phyloP scores from a whole-genome alignment of 495 filamentous ascomycete species.

The Articulospora tetracladia region DNA sequence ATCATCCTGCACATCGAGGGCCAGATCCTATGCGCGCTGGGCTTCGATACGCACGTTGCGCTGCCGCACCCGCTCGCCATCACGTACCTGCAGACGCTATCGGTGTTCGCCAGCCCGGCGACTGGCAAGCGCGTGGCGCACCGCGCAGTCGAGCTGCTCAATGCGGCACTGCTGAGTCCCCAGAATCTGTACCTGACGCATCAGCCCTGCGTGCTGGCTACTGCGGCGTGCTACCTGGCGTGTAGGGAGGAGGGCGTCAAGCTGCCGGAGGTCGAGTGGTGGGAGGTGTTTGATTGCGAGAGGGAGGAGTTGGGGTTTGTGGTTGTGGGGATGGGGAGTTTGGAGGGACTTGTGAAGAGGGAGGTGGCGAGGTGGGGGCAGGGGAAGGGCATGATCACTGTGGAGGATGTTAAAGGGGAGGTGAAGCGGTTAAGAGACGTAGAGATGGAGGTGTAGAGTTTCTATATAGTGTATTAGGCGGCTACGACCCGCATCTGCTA shows the following conservation, averaged over 20 bases:
- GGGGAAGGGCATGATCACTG: constrained; percentile 36
- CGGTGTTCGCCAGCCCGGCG: constrained; percentile 40
- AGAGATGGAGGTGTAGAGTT: no score
- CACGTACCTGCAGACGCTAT: constrained; percentile 89
- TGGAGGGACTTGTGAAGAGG: constrained; percentile 64
- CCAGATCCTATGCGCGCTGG: constrained; percentile 66
- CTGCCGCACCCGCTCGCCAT: constrained; percentile 85
- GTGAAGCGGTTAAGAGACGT: constrained; percentile 36
- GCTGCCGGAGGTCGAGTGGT: constrained; percentile 83
- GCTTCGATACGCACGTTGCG: constrained; percentile 79
- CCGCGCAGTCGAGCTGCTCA: constrained; percentile 67
- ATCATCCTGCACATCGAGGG: constrained; percentile 68
- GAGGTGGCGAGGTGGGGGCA: constrained; percentile 32
- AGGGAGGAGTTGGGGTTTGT: constrained; percentile 92
- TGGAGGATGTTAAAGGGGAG: constrained; percentile 36
- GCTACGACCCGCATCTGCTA: no score
- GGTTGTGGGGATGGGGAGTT: constrained; percentile 79
- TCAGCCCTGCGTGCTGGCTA: constrained; percentile 80
- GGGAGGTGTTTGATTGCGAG: constrained; percentile 98
- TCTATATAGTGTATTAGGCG: no score
- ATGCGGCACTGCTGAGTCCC: constrained; percentile 77
- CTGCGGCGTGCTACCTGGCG: constrained; percentile 84
- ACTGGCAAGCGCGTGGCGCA: constrained; percentile 45
- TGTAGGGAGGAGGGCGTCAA: constrained; percentile 74
- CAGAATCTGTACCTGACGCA: constrained; percentile 89